Conservation (phyloP, 495 filamentous ascomycete species). For the Lichenothelia convexa region DNA sequence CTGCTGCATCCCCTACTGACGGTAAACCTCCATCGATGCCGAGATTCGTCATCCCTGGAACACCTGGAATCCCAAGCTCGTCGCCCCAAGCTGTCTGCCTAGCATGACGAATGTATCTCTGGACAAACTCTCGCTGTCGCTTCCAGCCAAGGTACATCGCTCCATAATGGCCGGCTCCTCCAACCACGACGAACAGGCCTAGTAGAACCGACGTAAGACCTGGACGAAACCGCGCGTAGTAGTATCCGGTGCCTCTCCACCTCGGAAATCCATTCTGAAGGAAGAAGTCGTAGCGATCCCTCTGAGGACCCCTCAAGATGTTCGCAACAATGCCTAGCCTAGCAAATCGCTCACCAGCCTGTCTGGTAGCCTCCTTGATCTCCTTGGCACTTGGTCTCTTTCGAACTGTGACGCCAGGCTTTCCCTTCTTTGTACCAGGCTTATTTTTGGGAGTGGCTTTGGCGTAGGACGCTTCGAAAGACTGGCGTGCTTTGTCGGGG, state of each 20-base stretch:
- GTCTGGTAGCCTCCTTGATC: conserved; percentile 52
- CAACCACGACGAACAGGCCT: conserved; percentile 69
- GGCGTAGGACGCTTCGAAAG: conserved; percentile 53
- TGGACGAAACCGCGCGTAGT: conserved; percentile 83
- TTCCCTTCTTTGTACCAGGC: conserved; percentile 44
- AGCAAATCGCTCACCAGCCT: conserved; percentile 60
- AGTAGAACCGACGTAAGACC: conserved; percentile 68
- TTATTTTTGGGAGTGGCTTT: conserved; percentile 37
- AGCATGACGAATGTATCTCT: conserved; percentile 79
- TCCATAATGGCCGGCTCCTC: conserved; percentile 70
- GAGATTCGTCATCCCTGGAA: conserved; percentile 43
- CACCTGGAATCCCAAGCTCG: conserved; percentile 42
- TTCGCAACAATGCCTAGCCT: conserved; percentile 67
- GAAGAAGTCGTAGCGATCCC: conserved; percentile 93
- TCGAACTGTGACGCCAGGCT: conserved; percentile 4
- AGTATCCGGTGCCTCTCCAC: conserved; percentile 96
- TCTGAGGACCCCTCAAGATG: conserved; percentile 58
- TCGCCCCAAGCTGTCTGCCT: conserved; percentile 79
- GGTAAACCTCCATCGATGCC: conserved; percentile 20
- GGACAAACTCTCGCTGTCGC: conserved; percentile 76
- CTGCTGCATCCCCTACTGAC: conserved; percentile 28
- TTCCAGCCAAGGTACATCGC: conserved; percentile 70
- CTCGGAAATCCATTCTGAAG: conserved; percentile 81
- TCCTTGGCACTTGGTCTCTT: conserved; percentile 43
- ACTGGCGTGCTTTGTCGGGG: conserved; percentile 85